phyloP scores from a whole-genome alignment of 2,329 filamentous ascomycete species.

The Epichloe sp. region DNA sequence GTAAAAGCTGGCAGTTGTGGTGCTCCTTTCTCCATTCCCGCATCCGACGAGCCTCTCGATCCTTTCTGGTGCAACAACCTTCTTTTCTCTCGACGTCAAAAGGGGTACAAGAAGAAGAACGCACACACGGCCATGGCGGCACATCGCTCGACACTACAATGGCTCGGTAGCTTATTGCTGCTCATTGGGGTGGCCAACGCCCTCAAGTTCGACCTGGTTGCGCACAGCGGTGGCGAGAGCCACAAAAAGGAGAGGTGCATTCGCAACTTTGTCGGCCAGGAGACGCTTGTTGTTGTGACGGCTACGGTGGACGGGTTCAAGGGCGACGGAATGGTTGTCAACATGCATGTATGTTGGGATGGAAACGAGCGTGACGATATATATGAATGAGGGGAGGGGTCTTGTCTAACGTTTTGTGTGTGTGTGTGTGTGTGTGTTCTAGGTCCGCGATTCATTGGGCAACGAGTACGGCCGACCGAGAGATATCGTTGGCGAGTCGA shows the following conservation, averaged over 20 bases:
- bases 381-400: not conserved
- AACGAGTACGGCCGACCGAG: conserved; percentile 91
- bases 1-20: not conserved
- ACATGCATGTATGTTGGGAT: conserved; percentile 64
- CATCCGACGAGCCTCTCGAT: not conserved
- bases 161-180: conserved; percentile 44
- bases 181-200: conserved; percentile 45
- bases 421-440: conserved; percentile 5
- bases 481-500: conserved; percentile 82
- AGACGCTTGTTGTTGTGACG: conserved; percentile 91
- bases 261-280: conserved; percentile 84
- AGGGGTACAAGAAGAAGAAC: not conserved
- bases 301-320: conserved; percentile 73
- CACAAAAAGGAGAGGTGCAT: conserved; percentile 73
- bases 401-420: not conserved
- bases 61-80: conserved; percentile 5
- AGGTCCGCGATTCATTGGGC: conserved; percentile 91
- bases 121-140: conserved; percentile 29
- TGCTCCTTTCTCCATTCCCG: not conserved
- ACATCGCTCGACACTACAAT: conserved; percentile 40
- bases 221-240: conserved; percentile 35
- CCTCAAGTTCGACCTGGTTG: conserved; percentile 86
- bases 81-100: not conserved
- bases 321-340: conserved; percentile 85
- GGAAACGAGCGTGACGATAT: not conserved